Evolutionary conservation across 345 rosid species (phyloP), one percentile per base, ranked within the genome.

Genomic region (Combretum micranthum): DNA sequence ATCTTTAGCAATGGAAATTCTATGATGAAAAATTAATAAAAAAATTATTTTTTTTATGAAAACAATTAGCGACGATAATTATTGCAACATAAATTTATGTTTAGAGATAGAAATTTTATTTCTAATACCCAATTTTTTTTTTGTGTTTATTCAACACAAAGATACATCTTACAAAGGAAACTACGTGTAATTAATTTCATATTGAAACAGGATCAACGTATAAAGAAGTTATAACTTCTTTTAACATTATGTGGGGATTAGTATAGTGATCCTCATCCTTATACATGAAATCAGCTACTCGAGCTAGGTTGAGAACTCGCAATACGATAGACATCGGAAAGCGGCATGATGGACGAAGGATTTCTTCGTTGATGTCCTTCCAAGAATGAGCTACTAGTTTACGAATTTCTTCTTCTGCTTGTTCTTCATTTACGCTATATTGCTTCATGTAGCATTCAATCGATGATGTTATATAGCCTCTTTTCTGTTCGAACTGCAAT

Each of bases 401-500:
- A 10, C 42, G 16, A 7, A 65, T 14, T 17, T 45, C 64, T 15
- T 47, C 2, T 3, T 15, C 21, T 2, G 56, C 60, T 21, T 60
- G 42, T 26, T 54, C 46, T 17, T 37, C 18, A 4, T 22, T 39
- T 1, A 15, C 46, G 2, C 32, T 19, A 32, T 55, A 14, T 52
- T 67, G 53, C 17, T 60, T 61, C 65, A 61, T 54, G 32, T 53
- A 67, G 12, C 56, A 60, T 48, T 55, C 55, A 8, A 67, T 49
- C 5, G 42, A 18, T 4, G 65, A 59, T 17, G 56, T 61, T 53
- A 44, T 45, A 21, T 60, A 53, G 12, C 64, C 64, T 18, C 64
- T 59, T 13, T 20, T 13, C n/a, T 65, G 71, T 44, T 67, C 71
- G 4, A 42, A 18, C 60, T 67, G 25, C 42, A 37, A 26, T 3